phyloP scores from a whole-genome alignment of 2,329 filamentous ascomycete genomes.

The Aspergillus brunneoviolaceus region DNA sequence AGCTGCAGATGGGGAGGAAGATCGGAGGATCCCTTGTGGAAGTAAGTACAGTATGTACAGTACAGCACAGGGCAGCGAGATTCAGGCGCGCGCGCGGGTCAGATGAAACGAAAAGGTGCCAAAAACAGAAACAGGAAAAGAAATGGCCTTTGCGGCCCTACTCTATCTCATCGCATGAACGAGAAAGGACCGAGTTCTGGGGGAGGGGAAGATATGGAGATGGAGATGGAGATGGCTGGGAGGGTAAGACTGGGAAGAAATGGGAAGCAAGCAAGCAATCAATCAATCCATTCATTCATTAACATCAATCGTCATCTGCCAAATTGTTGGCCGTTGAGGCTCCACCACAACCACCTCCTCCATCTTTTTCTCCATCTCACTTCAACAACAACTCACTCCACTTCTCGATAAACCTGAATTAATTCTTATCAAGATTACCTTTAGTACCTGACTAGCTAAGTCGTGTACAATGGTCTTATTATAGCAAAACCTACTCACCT shows the following conservation, averaged over 20 bases:
- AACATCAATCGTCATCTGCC: constrained; percentile 2
- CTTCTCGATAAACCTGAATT: background rate
- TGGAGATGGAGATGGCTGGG: background rate
- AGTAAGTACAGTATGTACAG: background rate
- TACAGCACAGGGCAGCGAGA: background rate
- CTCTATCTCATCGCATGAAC: constrained; percentile 24
- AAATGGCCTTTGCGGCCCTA: constrained; percentile 32
- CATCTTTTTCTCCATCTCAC: background rate
- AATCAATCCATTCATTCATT: background rate
- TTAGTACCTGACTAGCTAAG: background rate
- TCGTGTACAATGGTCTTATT: background rate
- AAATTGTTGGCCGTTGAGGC: constrained; percentile 4
- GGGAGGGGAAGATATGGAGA: background rate
- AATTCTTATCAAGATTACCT: background rate
- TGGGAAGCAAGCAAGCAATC: constrained; percentile 6
- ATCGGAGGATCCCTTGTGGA: background rate
- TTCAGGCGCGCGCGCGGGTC: background rate
- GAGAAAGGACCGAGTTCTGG: background rate
- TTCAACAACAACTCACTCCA: background rate
- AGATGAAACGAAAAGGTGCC: constrained; percentile 1
- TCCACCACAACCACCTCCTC: constrained; percentile 1
- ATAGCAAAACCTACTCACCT: background rate
- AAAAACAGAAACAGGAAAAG: constrained; percentile 8
- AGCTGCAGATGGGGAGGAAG: background rate
- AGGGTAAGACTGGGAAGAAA: constrained; percentile 7